Conservation (phyloP, 1,139 yeast genomes). For the Sugiyamaella grinbergsii region DNA sequence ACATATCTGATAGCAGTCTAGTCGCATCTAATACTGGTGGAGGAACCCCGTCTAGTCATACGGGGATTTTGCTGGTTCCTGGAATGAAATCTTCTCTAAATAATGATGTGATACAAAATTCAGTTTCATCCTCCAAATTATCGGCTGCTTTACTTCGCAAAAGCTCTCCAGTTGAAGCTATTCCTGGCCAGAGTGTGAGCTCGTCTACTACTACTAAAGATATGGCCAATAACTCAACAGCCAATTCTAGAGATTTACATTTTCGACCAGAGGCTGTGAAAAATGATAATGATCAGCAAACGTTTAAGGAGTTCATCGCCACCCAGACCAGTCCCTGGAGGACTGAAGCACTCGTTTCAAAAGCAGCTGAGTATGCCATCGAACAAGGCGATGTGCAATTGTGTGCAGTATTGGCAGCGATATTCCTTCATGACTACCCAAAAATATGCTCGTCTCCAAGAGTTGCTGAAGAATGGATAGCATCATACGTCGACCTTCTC, state of each 20-base stretch:
- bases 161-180: slow-evolving; percentile 3
- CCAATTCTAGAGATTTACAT: slow-evolving; percentile 5
- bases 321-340: slow-evolving; percentile 53
- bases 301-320: slow-evolving; percentile 31
- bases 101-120: background rate
- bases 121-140: slow-evolving; percentile 10
- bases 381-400: slow-evolving; percentile 67
- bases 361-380: slow-evolving; percentile 57
- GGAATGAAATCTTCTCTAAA: background rate
- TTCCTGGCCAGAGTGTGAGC: background rate
- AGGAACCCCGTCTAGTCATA: background rate
- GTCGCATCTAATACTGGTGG: slow-evolving; percentile 1
- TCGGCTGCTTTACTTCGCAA: slow-evolving; percentile 13
- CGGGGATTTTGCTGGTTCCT: background rate
- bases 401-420: slow-evolving; percentile 59
- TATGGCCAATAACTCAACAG: background rate
- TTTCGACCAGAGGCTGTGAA: slow-evolving; percentile 4
- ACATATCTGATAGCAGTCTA: slow-evolving; percentile 20
- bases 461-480: slow-evolving; percentile 48
- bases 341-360: slow-evolving; percentile 47
- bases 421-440: slow-evolving; percentile 54
- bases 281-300: slow-evolving; percentile 1
- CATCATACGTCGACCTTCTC: slow-evolving; percentile 59
- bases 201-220: slow-evolving; percentile 4
- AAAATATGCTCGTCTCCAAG: slow-evolving; percentile 30